Percentiles rank a stretch among this genome's conserved stretches.
Evolutionary conservation across 495 filamentous ascomycete genomes (phyloP).

Genomic region (Penicillium flavigenum): DNA sequence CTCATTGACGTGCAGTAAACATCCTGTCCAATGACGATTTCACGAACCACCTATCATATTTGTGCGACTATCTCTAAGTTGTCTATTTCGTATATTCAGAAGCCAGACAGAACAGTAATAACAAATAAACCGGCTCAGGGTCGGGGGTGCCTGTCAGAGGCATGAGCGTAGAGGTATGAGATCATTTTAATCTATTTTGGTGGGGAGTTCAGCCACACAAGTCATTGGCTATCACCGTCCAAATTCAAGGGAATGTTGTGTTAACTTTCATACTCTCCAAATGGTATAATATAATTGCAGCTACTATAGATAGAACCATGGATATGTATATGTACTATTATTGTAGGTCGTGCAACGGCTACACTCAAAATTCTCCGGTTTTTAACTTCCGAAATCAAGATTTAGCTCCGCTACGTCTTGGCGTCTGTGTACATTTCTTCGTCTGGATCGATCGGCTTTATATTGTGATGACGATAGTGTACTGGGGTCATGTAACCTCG

Average conservation of each 20-base stretch:
- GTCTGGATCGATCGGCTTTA: background rate
- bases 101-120: background rate
- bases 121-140: background rate
- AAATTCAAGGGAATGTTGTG: conserved; percentile 14
- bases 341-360: background rate
- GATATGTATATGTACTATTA: background rate
- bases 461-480: background rate
- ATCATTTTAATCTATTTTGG: conserved; percentile 39
- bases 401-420: background rate
- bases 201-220: conserved; percentile 35
- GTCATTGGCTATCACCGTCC: conserved; percentile 28
- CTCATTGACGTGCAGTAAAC: background rate
- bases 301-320: background rate
- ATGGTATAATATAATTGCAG: background rate
- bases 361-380: conserved; percentile 5
- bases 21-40: conserved; percentile 1
- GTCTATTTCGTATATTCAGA: background rate
- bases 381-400: conserved; percentile 13
- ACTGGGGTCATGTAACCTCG: background rate
- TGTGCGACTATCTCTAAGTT: background rate
- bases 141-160: conserved; percentile 13
- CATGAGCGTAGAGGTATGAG: conserved; percentile 25
- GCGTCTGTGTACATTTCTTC: background rate
- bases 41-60: background rate
- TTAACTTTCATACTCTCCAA: background rate